Evolutionary conservation across 1,284 basidiomycete species (phyloP), one percentile per base, ranked within the genome.

Genomic region (Ganoderma boninense): DNA sequence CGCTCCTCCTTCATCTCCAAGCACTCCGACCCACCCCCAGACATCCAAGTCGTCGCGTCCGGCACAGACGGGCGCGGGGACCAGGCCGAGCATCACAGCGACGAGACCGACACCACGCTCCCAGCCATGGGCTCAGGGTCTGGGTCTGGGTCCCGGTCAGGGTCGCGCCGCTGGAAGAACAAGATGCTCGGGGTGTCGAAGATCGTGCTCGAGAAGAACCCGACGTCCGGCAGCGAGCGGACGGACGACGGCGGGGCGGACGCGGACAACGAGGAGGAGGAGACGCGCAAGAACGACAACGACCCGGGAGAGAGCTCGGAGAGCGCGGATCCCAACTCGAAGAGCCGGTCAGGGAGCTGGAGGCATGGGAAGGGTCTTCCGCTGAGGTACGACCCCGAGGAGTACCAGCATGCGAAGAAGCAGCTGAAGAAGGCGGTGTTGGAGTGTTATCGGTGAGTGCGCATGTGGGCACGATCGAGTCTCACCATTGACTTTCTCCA

Each of bases 381-480:
- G 20, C 29, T 23, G 35, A 77, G 66, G 57, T 76, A 77, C 46
- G 90, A 94, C 77, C 95, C 94, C 0, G 93, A 94, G 65, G 90
- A 92, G 67, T 98, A 97, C 81, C 85, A 90, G 56, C 86, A 90
- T 62, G 95, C 96, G 43, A 96, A 94, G 82, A 92, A 91, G 80
- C 91, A 90, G 76, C 84, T 98, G 68, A 93, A 94, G 78, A 91
- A 89, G 64, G 97, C 96, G 1, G 88, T 96, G 2, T 76, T 93
- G 67, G 97, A 98, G 78, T 94, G 94, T 80, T 97, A 98, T 82
- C 89, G 93, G 88, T 92, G 79, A 64, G 84, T 80, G 18, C 4
- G 14, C 26, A 11, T 4, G 20, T 10, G 18, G 40, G 18, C 35
- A 10, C 20, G 20, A n/a, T 3, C 13, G 7, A 38, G 20, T n/a